Conservation (phyloP, 805 yeast species). For the Tetrapisispora pingtungensis region DNA sequence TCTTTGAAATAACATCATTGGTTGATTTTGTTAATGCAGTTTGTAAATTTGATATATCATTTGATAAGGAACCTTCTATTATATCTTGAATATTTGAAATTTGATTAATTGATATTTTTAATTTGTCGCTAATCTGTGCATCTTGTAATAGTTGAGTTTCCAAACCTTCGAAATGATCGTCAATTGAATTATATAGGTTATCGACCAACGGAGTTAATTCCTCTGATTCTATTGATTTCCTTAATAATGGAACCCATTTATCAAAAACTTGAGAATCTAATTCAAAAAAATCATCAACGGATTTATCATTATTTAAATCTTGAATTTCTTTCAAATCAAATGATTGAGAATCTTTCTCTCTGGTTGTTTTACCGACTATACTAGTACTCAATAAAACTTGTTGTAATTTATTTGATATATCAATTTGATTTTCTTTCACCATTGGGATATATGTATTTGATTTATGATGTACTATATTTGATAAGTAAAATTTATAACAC, state of each 20-base stretch:
- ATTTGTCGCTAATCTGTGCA: slow-evolving; percentile 26
- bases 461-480: too few species aligned
- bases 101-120: slow-evolving; percentile 44
- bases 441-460: too few species aligned
- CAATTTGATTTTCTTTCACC: slow-evolving; percentile 22
- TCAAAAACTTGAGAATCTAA: slow-evolving; percentile 24
- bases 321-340: slow-evolving; percentile 1
- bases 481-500: too few species aligned
- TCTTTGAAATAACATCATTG: slow-evolving; percentile 48
- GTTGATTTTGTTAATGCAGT: slow-evolving; percentile 56
- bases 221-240: slow-evolving; percentile 21
- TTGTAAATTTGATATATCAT: slow-evolving; percentile 48
- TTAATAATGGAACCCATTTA: slow-evolving; percentile 27
- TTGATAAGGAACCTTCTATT: slow-evolving; percentile 43
- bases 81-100: slow-evolving; percentile 51
- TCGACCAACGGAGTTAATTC: slow-evolving; percentile 18
- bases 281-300: slow-evolving; percentile 13
- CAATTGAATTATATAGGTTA: slow-evolving; percentile 25
- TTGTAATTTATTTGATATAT: slow-evolving; percentile 24
- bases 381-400: slow-evolving; percentile 18
- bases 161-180: slow-evolving; percentile 27
- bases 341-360: background rate
- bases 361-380: background rate
- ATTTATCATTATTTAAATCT: background rate
- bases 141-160: slow-evolving; percentile 27